Base-by-base conservation (phyloP, 108 stramenopile genomes). In the Thalassiosira profunda region DNA sequence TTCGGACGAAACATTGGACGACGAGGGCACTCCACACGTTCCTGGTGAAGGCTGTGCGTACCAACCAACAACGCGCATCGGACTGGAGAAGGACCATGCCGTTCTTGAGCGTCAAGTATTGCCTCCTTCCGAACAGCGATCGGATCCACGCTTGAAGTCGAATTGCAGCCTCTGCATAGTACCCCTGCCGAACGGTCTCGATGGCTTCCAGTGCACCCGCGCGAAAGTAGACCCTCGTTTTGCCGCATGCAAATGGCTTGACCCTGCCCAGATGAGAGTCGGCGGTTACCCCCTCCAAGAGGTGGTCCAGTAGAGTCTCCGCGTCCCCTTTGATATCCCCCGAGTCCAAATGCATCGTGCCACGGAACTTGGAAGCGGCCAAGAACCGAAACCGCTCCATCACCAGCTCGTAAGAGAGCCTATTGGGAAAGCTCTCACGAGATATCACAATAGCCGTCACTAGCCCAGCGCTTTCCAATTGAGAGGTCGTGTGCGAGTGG, bases 381-480 rank as follows among this genome's bases (percentile, higher is more conserved):
- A 93, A 58, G 36, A 85, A 81, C 69, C 82, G 89, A 61, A 89
- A 94, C 25, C 90, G 79, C 29, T 81, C 71, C 59, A 73, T 57
- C 14, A 97, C 82, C 15, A 83, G 74, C 18, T 79, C 81, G 58
- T 93, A 91, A 25, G 83, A 36, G 35, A 97, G 74, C 25, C 85
- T 94, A 57, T 96, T 95, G 12, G 98, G 97, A 78, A 91, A 97
- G 29, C 87, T 96, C 43, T 96, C 94, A 21, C 96, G 79, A 10
- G 90, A 81, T 23, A 99, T 94, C 4, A 74, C 76, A 34, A 93
- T 83, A 23, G 97, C 96, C 58, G 97, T 97, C 25, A 97, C 80
- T 21, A 99, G 87, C 17, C 98, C 98, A 23, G 96, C 94, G 63
- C 95, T 97, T 66, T 95, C 78, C 5, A 99, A 83, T 67, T 99